These are phyloP conservation scores for Cytospora paraplurivora DNA, from an alignment of 2,329 filamentous ascomycete genomes.

Conservation along the genomic window DNA sequence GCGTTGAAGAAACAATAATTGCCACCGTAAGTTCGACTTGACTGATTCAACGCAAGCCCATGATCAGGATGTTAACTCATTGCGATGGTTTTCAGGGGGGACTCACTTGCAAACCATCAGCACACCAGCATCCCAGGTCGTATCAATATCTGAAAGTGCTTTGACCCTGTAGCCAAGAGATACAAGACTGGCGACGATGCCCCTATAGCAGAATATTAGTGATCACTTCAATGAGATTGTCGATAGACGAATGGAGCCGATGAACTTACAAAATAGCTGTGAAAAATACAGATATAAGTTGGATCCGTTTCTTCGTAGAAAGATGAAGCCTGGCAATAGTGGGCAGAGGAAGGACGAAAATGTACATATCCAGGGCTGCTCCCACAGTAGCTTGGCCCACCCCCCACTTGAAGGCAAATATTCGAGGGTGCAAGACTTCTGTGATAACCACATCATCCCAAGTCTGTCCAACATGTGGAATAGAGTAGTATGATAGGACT, in stretches of 20 bases:
- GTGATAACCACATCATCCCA: background rate
- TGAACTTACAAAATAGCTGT: constrained; percentile 1
- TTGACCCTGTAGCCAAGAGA: constrained; percentile 9
- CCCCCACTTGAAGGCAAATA: background rate
- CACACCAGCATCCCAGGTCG: background rate
- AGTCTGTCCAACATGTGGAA: background rate
- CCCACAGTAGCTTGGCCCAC: background rate
- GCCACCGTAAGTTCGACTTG: background rate
- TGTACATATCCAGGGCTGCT: constrained; percentile 1
- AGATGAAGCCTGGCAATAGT: background rate
- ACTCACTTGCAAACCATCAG: constrained; percentile 5
- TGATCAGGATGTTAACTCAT: background rate
- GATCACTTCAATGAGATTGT: background rate
- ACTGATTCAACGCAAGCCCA: background rate
- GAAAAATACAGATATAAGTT: constrained; percentile 2
- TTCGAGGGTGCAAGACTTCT: background rate
- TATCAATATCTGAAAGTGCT: background rate
- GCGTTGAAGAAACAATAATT: background rate
- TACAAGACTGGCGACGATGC: background rate
- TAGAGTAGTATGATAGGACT: background rate
- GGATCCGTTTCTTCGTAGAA: background rate
- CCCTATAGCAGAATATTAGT: background rate
- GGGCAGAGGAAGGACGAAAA: constrained; percentile 2
- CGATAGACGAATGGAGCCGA: background rate
- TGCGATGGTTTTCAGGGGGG: too few species aligned